Evolutionary conservation across 1,284 basidiomycete genomes (phyloP).

Genomic region (Cerioporus squamosus): DNA sequence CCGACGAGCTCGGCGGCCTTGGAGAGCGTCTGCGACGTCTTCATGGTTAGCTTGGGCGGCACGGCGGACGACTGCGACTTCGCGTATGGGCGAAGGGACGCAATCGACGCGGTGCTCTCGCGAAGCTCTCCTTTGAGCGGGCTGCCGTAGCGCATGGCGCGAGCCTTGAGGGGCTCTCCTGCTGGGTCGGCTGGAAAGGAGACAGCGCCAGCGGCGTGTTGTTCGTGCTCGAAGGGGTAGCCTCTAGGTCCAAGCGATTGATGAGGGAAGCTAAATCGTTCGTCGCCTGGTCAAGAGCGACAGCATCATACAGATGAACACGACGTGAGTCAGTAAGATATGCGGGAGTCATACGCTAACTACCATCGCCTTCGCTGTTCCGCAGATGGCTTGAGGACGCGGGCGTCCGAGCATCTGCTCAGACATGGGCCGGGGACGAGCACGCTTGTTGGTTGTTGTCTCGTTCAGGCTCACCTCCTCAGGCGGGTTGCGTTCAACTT

Average conservation of each 20-base stretch:
- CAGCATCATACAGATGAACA: conserved; percentile 48
- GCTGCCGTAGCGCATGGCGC: conserved; percentile 22
- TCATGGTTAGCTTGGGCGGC: background rate
- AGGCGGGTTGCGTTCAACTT: conserved; percentile 10
- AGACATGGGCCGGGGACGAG: conserved; percentile 60
- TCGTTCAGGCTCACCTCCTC: conserved; percentile 19
- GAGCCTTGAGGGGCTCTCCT: conserved; percentile 45
- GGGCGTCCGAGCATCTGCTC: conserved; percentile 61
- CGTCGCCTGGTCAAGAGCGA: conserved; percentile 73
- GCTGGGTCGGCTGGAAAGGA: conserved; percentile 23
- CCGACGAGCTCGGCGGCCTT: conserved; percentile 42
- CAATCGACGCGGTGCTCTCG: conserved; percentile 50
- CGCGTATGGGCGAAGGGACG: conserved; percentile 64
- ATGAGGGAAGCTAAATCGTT: conserved; percentile 78
- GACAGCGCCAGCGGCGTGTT: conserved; percentile 48
- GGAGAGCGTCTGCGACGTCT: conserved; percentile 16
- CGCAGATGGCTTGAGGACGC: conserved; percentile 55
- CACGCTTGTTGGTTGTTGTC: conserved; percentile 59
- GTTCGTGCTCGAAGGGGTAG: conserved; percentile 59
- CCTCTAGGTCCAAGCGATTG: conserved; percentile 73
- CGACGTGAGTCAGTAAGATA: background rate
- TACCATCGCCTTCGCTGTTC: conserved; percentile 49
- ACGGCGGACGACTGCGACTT: conserved; percentile 42
- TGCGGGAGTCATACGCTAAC: no score
- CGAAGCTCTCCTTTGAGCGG: conserved; percentile 34